Evolutionary conservation across 345 rosid species (phyloP).

Genomic region (Populus deltoides): DNA sequence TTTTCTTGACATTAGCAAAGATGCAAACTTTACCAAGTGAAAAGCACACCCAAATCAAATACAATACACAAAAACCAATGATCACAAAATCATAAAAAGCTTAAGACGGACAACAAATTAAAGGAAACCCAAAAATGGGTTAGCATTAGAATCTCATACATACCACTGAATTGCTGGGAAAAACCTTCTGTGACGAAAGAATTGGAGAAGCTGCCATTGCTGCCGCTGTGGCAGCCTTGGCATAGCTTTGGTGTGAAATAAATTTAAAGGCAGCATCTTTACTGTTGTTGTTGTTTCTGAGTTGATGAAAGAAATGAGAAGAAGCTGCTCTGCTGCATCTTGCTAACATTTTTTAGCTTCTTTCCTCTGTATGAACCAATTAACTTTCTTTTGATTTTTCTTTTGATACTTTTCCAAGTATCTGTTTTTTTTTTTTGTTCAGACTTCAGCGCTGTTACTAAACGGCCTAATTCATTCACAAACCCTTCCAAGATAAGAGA

Average conservation of each 20-base stretch:
- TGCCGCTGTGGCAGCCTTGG: conserved; percentile 35
- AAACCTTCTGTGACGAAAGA: conserved; percentile 22
- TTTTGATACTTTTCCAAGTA: too few relatives aligned
- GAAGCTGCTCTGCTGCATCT: conserved; percentile 52
- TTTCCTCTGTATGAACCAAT: too few relatives aligned
- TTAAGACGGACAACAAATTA: not conserved
- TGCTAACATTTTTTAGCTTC: conserved; percentile 39
- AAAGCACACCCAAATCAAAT: not conserved
- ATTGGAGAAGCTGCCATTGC: conserved; percentile 34
- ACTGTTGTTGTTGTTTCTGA: not conserved
- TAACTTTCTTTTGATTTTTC: too few relatives aligned
- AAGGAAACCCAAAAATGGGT: not conserved
- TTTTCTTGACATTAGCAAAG: not conserved
- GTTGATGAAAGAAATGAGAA: conserved; percentile 35
- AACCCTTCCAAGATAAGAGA: too few relatives aligned
- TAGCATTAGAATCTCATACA: not conserved
- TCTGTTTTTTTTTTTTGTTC: too few relatives aligned
- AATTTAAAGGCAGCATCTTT: conserved; percentile 12
- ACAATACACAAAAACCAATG: not conserved
- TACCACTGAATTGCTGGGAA: conserved; percentile 44
- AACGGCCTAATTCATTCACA: too few relatives aligned
- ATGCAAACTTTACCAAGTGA: not conserved
- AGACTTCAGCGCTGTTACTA: too few relatives aligned
- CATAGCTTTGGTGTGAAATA: conserved; percentile 40
- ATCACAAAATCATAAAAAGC: too few relatives aligned